Evolutionary conservation across 2,329 filamentous ascomycete genomes (phyloP).

Genomic region (Pseudophaeomoniella oleicola): DNA sequence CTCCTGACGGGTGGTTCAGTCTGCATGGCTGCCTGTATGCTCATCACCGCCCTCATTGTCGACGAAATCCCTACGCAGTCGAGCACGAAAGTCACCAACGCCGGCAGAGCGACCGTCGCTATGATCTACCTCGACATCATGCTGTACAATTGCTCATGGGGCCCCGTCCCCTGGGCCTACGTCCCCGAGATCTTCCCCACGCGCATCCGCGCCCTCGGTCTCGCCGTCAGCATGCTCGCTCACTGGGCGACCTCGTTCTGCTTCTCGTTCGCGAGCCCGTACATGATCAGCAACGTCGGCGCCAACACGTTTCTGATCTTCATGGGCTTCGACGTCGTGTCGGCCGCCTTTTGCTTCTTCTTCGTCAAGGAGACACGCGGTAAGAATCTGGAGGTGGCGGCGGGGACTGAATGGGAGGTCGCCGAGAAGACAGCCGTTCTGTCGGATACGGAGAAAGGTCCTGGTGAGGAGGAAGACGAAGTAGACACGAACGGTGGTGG

Average conservation of each 20-base stretch:
- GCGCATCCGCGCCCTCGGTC: slow-evolving; percentile 1
- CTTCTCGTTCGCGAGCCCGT: neutral
- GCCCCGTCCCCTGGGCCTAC: slow-evolving; percentile 1
- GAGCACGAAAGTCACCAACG: slow-evolving; percentile 26
- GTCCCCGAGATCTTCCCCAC: slow-evolving; percentile 8
- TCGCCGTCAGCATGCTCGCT: slow-evolving; percentile 1
- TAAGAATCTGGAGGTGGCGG: neutral
- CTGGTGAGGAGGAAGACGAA: neutral
- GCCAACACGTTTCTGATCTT: neutral
- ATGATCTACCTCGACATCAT: slow-evolving; percentile 43
- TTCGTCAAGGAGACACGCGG: neutral
- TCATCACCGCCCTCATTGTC: slow-evolving; percentile 32
- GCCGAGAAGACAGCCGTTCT: neutral
- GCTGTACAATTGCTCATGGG: neutral
- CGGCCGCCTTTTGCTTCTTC: neutral
- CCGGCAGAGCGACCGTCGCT: slow-evolving; percentile 35
- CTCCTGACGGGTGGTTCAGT: slow-evolving; percentile 34
- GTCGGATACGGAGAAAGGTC: neutral
- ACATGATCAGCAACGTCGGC: neutral
- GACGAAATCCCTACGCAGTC: neutral
- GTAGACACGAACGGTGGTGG: neutral
- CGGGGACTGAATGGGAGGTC: neutral
- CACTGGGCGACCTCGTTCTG: slow-evolving; percentile 1
- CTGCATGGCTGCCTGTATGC: slow-evolving; percentile 29
- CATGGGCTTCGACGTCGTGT: neutral